These are phyloP conservation scores for Wallacemonas collosoma DNA, from an alignment of 208 protist genomes.

Conservation along the genomic window DNA sequence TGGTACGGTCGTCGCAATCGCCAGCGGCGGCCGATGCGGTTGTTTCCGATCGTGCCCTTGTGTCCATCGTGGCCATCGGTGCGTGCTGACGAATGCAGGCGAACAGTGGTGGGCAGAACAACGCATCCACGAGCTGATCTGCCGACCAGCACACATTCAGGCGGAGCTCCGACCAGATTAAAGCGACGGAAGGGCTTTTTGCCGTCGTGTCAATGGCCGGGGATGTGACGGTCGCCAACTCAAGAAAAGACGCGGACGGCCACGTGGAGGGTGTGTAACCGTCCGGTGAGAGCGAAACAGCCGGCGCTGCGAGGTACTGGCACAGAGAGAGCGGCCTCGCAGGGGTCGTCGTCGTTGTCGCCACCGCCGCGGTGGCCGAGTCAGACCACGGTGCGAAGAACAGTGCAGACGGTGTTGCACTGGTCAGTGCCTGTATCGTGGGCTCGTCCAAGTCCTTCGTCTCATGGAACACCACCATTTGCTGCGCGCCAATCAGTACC, in stretches of 20 bases:
- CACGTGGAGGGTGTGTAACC: neutral
- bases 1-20: neutral
- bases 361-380: neutral
- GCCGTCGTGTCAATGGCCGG: no score
- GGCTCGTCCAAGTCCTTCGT: neutral
- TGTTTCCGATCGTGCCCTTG: no score
- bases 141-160: slow-evolving; percentile 7
- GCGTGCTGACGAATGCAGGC: neutral
- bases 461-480: neutral
- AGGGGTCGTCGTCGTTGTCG: neutral
- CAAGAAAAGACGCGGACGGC: neutral
- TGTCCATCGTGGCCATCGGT: neutral
- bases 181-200: neutral
- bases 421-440: neutral
- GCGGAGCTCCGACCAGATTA: slow-evolving; percentile 6
- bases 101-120: slow-evolving; percentile 17
- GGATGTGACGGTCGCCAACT: neutral
- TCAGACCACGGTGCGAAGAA: neutral
- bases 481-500: neutral
- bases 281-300: neutral
- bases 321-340: neutral
- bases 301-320: neutral
- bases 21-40: neutral
- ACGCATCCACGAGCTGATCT: slow-evolving; percentile 19
- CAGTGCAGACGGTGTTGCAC: neutral